Percentiles rank a stretch among this genome's conserved stretches.
Evolutionary conservation across 371 early-diverging fungal species (phyloP).

Genomic region (Rhizomucor pusillus): DNA sequence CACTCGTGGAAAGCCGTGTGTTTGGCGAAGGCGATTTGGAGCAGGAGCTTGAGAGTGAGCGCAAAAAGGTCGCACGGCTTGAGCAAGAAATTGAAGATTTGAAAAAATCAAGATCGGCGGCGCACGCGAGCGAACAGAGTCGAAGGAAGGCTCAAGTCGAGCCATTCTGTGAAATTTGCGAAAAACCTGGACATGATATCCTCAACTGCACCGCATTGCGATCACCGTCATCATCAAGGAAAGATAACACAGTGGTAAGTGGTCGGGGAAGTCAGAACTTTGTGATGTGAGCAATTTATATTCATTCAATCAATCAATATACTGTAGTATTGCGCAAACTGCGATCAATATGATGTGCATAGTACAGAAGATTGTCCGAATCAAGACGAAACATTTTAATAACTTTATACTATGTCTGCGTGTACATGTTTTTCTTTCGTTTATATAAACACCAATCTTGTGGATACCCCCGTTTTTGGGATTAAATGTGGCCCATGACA

Average conservation of each 20-base stretch:
- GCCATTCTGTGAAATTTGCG: conserved; percentile 60
- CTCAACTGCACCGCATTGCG: conserved; percentile 38
- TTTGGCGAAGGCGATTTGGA: conserved; percentile 71
- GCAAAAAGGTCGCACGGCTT: conserved; percentile 11
- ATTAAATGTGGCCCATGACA: conserved; percentile 49
- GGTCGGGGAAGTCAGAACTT: not conserved
- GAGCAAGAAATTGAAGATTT: conserved; percentile 8
- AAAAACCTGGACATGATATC: conserved; percentile 55
- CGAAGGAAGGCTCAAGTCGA: not conserved
- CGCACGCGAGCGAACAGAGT: not conserved
- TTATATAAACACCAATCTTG: not conserved
- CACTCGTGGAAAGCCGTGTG: conserved; percentile 69
- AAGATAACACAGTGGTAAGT: not conserved
- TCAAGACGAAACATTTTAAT: conserved; percentile 52
- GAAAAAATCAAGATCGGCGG: not conserved
- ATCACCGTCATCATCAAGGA: not conserved
- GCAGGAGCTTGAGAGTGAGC: conserved; percentile 49
- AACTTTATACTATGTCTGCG: too few species aligned
- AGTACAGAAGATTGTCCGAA: conserved; percentile 67
- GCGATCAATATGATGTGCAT: conserved; percentile 58
- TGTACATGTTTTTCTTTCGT: not conserved
- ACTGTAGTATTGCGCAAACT: conserved; percentile 62
- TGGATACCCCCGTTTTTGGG: not conserved
- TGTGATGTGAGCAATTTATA: not conserved
- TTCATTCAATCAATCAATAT: not conserved